Conservation (phyloP, 371 early-diverging fungal genomes). For the Mortierella sp. region DNA sequence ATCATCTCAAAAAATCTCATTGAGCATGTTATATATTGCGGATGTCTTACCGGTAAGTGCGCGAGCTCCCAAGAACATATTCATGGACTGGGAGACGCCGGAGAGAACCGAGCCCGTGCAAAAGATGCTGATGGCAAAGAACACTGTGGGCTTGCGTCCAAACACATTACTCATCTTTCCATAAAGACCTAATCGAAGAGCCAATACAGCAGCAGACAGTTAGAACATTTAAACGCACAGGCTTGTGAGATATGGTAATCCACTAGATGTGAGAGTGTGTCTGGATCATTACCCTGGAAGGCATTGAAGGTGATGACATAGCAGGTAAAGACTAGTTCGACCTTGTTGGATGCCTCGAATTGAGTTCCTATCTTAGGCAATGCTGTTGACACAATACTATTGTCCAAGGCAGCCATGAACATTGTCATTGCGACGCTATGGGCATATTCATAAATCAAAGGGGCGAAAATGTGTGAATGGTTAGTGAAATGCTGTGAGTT, state of each 20-base stretch:
- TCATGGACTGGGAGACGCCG: slow-evolving; percentile 59
- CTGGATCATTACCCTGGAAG: slow-evolving; percentile 49
- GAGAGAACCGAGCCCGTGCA: slow-evolving; percentile 64
- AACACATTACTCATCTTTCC: slow-evolving; percentile 57
- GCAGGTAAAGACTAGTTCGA: slow-evolving; percentile 63
- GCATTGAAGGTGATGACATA: slow-evolving; percentile 65
- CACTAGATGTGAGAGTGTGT: too few relatives aligned
- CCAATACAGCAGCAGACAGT: not conserved
- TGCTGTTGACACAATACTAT: slow-evolving; percentile 61
- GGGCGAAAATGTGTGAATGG: not conserved
- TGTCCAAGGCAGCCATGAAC: slow-evolving; percentile 76
- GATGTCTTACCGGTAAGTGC: slow-evolving; percentile 59
- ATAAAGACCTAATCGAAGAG: slow-evolving; percentile 30
- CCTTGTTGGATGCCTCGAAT: slow-evolving; percentile 63
- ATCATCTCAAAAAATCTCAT: not conserved
- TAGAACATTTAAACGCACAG: too few relatives aligned
- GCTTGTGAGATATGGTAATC: not conserved
- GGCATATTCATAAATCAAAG: not conserved
- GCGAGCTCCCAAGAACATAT: slow-evolving; percentile 59
- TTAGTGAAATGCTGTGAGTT: not conserved
- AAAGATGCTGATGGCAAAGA: slow-evolving; percentile 64
- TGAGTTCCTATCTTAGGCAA: slow-evolving; percentile 60
- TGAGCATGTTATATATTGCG: not conserved
- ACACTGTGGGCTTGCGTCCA: slow-evolving; percentile 64
- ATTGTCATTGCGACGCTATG: slow-evolving; percentile 61